These are phyloP conservation scores for Sphagnum fallax DNA, from an alignment of 228 moss, liverwort and hornwort species.

Conservation along the genomic window DNA sequence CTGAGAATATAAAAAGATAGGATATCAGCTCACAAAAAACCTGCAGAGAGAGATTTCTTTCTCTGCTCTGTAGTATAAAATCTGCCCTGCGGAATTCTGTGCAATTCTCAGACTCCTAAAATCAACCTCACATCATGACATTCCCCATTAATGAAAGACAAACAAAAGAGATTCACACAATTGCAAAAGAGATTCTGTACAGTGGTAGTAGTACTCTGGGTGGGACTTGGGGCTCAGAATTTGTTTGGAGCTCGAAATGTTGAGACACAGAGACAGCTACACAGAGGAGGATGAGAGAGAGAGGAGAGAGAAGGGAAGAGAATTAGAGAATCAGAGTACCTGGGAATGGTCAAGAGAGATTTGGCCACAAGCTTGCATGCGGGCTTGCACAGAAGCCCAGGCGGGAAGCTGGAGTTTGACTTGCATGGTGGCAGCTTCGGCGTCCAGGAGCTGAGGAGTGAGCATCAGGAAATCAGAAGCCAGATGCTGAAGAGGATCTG, in stretches of 20 bases:
- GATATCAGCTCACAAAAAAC: too few species aligned
- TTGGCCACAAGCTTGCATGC: neutral
- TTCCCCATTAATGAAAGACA: too few species aligned
- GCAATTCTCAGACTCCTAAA: too few species aligned
- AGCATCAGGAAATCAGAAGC: neutral
- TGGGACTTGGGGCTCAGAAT: neutral
- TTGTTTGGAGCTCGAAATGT: neutral
- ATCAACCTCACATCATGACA: too few species aligned
- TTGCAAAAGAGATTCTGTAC: neutral
- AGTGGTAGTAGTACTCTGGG: neutral
- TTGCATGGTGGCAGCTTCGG: neutral
- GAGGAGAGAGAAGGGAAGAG: too few species aligned
- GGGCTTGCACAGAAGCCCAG: neutral
- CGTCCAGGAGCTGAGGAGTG: neutral
- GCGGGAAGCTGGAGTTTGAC: neutral
- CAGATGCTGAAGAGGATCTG: neutral
- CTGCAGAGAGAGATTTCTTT: too few species aligned
- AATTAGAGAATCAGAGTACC: neutral
- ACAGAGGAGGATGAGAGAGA: neutral
- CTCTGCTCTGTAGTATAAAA: too few species aligned
- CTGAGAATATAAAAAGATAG: too few species aligned
- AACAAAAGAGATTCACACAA: neutral
- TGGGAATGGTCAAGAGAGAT: neutral
- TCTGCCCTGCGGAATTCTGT: too few species aligned
- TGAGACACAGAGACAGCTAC: neutral